Percentiles rank a stretch among this genome's conserved stretches.
Evolutionary conservation across 345 rosid species (phyloP).

Genomic region (Crucihimalaya himalaica): DNA sequence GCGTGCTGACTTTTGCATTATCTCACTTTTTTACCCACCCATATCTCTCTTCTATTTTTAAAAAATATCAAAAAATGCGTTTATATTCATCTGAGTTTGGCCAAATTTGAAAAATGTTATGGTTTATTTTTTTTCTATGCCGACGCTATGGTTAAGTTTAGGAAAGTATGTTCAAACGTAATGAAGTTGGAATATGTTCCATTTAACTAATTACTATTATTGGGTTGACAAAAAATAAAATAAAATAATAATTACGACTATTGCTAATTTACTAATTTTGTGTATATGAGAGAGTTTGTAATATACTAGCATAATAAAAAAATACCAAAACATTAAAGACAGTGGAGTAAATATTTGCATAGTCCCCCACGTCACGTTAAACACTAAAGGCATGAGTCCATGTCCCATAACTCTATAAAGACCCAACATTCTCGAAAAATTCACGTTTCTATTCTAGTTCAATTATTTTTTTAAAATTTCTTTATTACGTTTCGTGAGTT

Average conservation of each 20-base stretch:
- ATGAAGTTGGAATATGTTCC: no score
- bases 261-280: no score
- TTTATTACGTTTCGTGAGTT: conserved; percentile 9
- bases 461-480: not conserved
- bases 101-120: not conserved
- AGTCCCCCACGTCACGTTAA: conserved; percentile 52
- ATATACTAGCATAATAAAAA: not conserved
- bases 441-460: conserved; percentile 12
- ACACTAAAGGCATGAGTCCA: conserved; percentile 15
- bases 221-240: no score
- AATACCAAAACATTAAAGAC: conserved; percentile 7
- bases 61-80: not conserved
- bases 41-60: not conserved
- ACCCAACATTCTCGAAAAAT: conserved; percentile 26
- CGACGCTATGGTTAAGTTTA: not conserved
- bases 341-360: conserved; percentile 26
- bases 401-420: conserved; percentile 13
- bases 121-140: not conserved
- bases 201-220: no score
- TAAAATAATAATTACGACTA: no score
- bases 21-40: conserved; percentile 43
- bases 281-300: not conserved
- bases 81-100: not conserved
- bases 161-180: not conserved
- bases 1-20: conserved; percentile 62